Percentiles rank a stretch among this genome's conserved stretches.
Evolutionary conservation across 2,329 filamentous ascomycete genomes (phyloP).

Genomic region (Cercospora beticola): DNA sequence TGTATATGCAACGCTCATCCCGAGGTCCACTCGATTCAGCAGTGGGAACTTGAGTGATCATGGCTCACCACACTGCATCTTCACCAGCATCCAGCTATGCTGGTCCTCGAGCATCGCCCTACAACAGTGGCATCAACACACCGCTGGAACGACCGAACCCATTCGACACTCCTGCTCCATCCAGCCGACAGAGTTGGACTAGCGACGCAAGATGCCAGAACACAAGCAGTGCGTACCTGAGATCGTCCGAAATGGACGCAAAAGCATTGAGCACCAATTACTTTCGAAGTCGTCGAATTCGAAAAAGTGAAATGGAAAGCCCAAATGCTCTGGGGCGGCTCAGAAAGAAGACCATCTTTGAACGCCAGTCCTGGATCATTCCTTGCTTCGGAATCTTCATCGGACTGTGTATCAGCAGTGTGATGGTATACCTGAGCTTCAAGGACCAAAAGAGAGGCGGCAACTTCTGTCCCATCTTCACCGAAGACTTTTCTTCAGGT

Average conservation of each 20-base stretch:
- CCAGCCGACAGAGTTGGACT: background rate
- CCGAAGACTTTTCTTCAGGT: conserved; percentile 60
- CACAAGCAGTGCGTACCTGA: background rate
- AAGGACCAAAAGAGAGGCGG: conserved; percentile 71
- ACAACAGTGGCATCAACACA: conserved; percentile 1
- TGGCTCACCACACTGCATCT: background rate
- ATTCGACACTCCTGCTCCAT: background rate
- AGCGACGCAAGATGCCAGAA: background rate
- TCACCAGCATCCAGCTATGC: background rate
- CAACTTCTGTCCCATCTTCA: conserved; percentile 67
- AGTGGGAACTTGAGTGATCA: background rate
- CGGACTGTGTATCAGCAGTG: conserved; percentile 54
- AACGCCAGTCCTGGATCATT: conserved; percentile 53
- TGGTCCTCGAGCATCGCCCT: background rate
- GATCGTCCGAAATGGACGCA: background rate
- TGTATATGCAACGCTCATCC: background rate
- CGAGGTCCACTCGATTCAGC: background rate
- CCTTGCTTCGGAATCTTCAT: conserved; percentile 69
- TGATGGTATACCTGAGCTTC: conserved; percentile 72
- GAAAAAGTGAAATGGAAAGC: background rate
- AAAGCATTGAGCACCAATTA: background rate
- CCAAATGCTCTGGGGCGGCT: background rate
- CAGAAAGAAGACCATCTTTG: background rate
- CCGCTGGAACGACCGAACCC: background rate
- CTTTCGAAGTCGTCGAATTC: background rate